Base-by-base conservation (phyloP, 257 asterid genomes). In the Petrea volubilis region DNA sequence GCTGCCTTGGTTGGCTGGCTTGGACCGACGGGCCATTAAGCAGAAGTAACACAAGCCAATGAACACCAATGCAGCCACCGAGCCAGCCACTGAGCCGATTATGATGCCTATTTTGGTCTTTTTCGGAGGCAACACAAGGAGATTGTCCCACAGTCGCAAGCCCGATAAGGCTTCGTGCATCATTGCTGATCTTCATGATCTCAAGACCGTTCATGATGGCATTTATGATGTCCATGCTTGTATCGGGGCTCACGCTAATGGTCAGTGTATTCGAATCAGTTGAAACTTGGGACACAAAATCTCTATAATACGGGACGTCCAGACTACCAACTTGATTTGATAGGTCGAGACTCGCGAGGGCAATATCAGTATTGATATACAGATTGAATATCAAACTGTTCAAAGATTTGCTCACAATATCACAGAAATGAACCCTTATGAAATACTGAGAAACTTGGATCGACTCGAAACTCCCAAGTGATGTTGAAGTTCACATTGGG, bases 201-300 rank as follows among this genome's bases (percentile, higher is more conserved):
- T 89, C 96, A 17, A 89, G 76, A 52, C 96, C 96, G 29, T 89
- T 89, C 85, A 89, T 67, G 64, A 87, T 79, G 17, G 96, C 96
- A 58, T 89, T 76, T 40, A 44, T 75, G 67, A 47, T 21, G 74
- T 78, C 90, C 1, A 84, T 59, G 60, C 66, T 79, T 11, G 78
- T 62, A 60, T 85, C 87, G 1, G 96, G 94, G 21, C 96, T 90
- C 4, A 89, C 77, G 10, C 94, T 87, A 5, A 89, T 85, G 2
- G 91, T 83, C 71, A 89, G 77, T 46, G 80, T 69, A 61, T 72
- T 80, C 2, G 90, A 77, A 67, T 70, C 77, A 1, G 65, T 49
- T 2, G 91, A 69, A 50, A 74, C 64, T 52, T 76, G 68, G 47
- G 88, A 17, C 23, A 87, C 78, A 21, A 83, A 87, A 73, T 89